Base-by-base conservation (phyloP, 805 yeast species). In the Metschnikowia aberdeeniae region DNA sequence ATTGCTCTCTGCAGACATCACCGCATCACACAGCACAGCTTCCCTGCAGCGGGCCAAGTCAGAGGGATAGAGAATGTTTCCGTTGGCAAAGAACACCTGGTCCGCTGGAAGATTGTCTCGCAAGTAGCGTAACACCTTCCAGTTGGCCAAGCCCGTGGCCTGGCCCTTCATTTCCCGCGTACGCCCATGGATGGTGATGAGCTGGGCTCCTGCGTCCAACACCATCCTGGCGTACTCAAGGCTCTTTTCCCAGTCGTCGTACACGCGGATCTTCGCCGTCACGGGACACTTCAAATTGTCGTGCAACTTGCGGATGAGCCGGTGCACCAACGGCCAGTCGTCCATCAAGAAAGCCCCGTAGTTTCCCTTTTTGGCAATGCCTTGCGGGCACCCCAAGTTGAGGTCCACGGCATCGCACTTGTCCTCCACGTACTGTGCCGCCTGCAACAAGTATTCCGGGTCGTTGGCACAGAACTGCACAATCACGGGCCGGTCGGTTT, bases 101-200 rank as follows among this genome's bases (percentile, higher is more conserved):
- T 82, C 93, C 35, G 59, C 52, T 0, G 92, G 86, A 38, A 93
- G 69, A 52, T 87, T 84, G 26, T 89, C 95, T 46, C 93, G 72
- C 34, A 93, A 60, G 59, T 80, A 88, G 53, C 73, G 78, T 47
- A 93, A 76, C 24, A 83, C 74, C 27, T 80, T 75, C 98, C 99
- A 92, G 66, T 93, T 90, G 1, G 99, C 98, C 40, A 93, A 68
- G 0, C 99, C 99, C 0, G 99, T 92, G 47, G 80, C 78, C 63
- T 92, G 98, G 6, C 99, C 99, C 65, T 93, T 93, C 95, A 89
- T 92, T 46, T 92, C 99, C 52, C 99, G 76, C 1, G 97, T 84
- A 56, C 99, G 78, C 2, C 98, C 98, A 64, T 93, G 99, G 7
- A 93, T 86, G 1, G 97, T 89, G 32, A 93, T 70, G 63, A 92